Percentiles rank a stretch among this genome's conserved stretches.
Evolutionary conservation across 1,284 basidiomycete species (phyloP).

Genomic region (Sporisorium graminicola): DNA sequence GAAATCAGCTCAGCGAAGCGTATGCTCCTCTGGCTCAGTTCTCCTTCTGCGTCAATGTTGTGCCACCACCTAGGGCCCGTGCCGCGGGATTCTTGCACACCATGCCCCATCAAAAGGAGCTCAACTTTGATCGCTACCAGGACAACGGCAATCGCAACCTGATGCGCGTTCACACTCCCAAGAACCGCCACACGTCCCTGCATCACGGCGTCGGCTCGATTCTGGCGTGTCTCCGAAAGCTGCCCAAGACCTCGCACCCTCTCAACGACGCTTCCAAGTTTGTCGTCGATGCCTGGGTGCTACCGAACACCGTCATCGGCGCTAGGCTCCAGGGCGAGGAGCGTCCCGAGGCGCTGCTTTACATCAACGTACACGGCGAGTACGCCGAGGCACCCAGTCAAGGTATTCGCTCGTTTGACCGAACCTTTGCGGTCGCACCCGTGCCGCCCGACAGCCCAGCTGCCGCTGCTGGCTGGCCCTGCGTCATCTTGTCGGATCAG

Average conservation of each 20-base stretch:
- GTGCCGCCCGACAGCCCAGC: conserved; percentile 85
- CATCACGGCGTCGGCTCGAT: conserved; percentile 81
- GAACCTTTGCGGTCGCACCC: conserved; percentile 87
- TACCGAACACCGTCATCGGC: conserved; percentile 71
- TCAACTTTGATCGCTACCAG: conserved; percentile 81
- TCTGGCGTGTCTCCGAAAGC: conserved; percentile 75
- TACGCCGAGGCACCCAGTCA: conserved; percentile 79
- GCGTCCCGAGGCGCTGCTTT: conserved; percentile 74
- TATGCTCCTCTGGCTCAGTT: conserved; percentile 89
- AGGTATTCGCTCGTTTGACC: conserved; percentile 90
- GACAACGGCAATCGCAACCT: conserved; percentile 65
- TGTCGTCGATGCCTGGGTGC: conserved; percentile 84
- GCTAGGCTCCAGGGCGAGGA: conserved; percentile 51
- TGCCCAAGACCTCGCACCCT: conserved; percentile 86
- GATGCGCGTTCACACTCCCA: conserved; percentile 58
- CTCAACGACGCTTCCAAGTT: conserved; percentile 78
- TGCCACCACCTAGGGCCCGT: conserved; percentile 79
- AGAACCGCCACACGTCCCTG: conserved; percentile 45
- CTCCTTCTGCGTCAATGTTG: conserved; percentile 85
- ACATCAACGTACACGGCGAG: conserved; percentile 90
- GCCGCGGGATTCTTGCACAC: conserved; percentile 65
- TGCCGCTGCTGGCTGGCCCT: conserved; percentile 85
- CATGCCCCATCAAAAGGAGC: conserved; percentile 83
- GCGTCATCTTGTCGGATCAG: conserved; percentile 88
- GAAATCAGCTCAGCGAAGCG: conserved; percentile 78